These are phyloP conservation scores for Tetraselmis striata DNA, from an alignment of 139 green algal species.

Conservation along the genomic window DNA sequence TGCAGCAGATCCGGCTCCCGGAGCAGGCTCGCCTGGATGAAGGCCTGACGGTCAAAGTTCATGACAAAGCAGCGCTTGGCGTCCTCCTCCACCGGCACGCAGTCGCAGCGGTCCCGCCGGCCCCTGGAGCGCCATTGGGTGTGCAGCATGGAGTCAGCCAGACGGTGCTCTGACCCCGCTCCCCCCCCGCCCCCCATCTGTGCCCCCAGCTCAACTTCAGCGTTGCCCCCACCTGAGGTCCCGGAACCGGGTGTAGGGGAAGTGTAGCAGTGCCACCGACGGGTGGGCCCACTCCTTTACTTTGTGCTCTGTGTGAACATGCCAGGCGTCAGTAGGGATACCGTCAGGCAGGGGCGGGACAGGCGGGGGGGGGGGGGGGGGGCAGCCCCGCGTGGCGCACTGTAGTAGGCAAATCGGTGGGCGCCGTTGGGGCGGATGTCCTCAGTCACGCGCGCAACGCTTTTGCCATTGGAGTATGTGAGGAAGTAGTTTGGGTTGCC, in stretches of 20 bases:
- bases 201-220: too few relatives aligned
- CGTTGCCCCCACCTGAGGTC: slow-evolving; percentile 49
- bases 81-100: slow-evolving; percentile 68
- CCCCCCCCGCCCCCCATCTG: too few relatives aligned
- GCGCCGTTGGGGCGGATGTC: slow-evolving; percentile 70
- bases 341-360: not conserved
- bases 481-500: slow-evolving; percentile 84
- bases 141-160: too few relatives aligned
- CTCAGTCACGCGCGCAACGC: slow-evolving; percentile 47
- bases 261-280: slow-evolving; percentile 67
- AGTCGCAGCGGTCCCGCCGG: slow-evolving; percentile 70
- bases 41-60: slow-evolving; percentile 61
- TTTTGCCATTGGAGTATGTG: slow-evolving; percentile 75
- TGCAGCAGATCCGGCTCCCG: not conserved
- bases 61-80: slow-evolving; percentile 81
- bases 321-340: not conserved
- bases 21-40: not conserved
- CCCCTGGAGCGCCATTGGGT: slow-evolving; percentile 28
- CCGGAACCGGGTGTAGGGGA: slow-evolving; percentile 61
- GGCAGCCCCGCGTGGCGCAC: too few relatives aligned
- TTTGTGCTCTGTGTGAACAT: not conserved
- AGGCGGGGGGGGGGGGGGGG: not conserved
- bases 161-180: too few relatives aligned
- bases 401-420: slow-evolving; percentile 42
- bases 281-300: not conserved